These are phyloP conservation scores for Microstegium vimineum DNA, from an alignment of 176 grass and related monocot species.

Conservation along the genomic window DNA sequence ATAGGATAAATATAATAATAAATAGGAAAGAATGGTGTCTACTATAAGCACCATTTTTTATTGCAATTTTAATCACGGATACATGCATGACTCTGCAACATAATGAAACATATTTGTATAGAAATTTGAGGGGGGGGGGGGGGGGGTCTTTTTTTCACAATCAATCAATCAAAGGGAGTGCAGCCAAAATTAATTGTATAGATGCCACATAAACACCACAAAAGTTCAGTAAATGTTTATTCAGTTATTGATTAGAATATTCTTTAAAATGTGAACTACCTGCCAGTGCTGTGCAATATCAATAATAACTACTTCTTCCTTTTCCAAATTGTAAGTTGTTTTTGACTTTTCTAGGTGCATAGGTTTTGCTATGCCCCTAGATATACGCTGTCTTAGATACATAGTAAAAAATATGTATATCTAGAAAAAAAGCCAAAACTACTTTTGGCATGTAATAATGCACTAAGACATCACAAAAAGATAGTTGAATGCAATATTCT, in stretches of 20 bases:
- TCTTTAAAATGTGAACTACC: background rate
- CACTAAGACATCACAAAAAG: background rate
- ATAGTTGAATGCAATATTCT: constrained; percentile 5
- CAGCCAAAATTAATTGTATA: background rate
- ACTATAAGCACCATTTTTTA: background rate
- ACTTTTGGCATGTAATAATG: background rate
- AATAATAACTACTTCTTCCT: background rate
- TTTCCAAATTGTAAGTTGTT: background rate
- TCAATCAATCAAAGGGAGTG: background rate
- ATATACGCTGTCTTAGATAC: background rate
- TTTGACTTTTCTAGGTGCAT: background rate
- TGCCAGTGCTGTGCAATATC: background rate
- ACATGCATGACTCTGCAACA: background rate
- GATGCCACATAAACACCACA: background rate
- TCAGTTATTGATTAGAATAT: background rate
- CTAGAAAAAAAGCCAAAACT: background rate
- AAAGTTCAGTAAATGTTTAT: background rate
- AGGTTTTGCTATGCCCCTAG: background rate
- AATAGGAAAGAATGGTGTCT: background rate
- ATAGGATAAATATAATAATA: constrained; percentile 27
- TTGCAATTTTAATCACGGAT: background rate
- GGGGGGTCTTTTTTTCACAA: background rate
- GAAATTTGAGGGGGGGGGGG: background rate
- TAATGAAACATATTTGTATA: background rate
- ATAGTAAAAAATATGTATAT: background rate